Evolutionary conservation across 2,329 filamentous ascomycete genomes (phyloP).

Genomic region (Metarhizium brunneum): DNA sequence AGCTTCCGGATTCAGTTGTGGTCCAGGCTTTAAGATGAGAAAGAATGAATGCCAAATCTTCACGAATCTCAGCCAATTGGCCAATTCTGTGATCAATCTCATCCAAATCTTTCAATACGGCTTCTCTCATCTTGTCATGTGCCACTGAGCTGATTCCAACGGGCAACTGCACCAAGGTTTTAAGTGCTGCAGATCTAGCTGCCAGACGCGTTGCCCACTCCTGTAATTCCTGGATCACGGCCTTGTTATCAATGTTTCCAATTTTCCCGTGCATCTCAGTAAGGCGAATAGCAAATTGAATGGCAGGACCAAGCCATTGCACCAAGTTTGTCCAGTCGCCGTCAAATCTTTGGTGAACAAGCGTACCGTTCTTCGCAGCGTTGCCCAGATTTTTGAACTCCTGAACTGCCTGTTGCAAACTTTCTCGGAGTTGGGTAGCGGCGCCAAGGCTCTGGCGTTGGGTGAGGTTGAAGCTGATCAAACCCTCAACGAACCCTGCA

Average conservation of each 20-base stretch:
- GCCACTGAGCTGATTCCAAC: conserved; percentile 34
- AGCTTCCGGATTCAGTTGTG: conserved; percentile 17
- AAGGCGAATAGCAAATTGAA: conserved; percentile 52
- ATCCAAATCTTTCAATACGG: conserved; percentile 26
- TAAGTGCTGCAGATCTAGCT: conserved; percentile 30
- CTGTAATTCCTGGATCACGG: conserved; percentile 35
- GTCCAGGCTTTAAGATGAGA: conserved; percentile 60
- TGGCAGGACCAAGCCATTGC: conserved; percentile 60
- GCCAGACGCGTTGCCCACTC: conserved; percentile 40
- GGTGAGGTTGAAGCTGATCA: conserved; percentile 55
- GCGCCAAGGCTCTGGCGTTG: conserved; percentile 46
- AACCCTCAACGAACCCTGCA: conserved; percentile 76
- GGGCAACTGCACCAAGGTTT: conserved; percentile 39
- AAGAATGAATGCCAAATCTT: conserved; percentile 55
- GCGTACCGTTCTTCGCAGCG: conserved; percentile 12
- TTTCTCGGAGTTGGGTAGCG: conserved; percentile 25
- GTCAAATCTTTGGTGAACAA: conserved; percentile 11
- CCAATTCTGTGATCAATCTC: conserved; percentile 32
- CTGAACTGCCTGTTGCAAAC: conserved; percentile 27
- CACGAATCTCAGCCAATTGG: conserved; percentile 28
- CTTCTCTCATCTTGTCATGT: conserved; percentile 21
- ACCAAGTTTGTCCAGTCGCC: conserved; percentile 19
- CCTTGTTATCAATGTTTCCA: conserved; percentile 39
- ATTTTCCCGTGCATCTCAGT: conserved; percentile 59
- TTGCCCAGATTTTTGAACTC: conserved; percentile 27